phyloP scores from a whole-genome alignment of 2,329 filamentous ascomycete genomes.

The Exophiala aquamarina region DNA sequence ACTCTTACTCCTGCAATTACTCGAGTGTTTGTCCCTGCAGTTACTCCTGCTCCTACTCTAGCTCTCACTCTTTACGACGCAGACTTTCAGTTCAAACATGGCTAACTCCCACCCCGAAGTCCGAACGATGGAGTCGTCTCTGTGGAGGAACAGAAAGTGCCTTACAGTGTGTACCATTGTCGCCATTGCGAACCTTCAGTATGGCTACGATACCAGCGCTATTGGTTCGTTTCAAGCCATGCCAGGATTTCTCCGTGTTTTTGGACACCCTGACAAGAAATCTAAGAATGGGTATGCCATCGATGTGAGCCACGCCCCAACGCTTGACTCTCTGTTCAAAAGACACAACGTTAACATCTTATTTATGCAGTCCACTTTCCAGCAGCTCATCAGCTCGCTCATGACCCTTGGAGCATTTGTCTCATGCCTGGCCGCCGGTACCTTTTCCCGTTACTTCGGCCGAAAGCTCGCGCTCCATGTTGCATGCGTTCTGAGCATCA shows the following conservation, averaged over 20 bases:
- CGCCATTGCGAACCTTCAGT: conserved; percentile 30
- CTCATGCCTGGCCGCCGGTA: conserved; percentile 31
- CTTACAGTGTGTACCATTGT: conserved; percentile 23
- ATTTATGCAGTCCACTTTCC: no score
- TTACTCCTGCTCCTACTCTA: no score
- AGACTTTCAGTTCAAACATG: no score
- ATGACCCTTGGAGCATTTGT: conserved; percentile 46
- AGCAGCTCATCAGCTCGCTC: conserved; percentile 44
- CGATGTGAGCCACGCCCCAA: no score
- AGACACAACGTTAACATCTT: no score
- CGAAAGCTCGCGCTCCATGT: conserved; percentile 45
- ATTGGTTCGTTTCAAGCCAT: conserved; percentile 31
- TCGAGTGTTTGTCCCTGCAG: no score
- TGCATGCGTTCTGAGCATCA: conserved; percentile 48
- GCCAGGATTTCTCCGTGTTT: conserved; percentile 30
- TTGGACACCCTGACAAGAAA: conserved; percentile 28
- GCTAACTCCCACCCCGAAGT: no score
- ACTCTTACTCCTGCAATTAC: no score
- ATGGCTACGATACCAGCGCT: conserved; percentile 29
- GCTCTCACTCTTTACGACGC: no score
- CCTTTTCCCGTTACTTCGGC: conserved; percentile 33
- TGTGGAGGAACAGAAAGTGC: conserved; percentile 3
- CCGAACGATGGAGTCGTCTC: no score
- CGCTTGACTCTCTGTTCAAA: no score
- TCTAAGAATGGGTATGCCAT: conserved; percentile 33